A percentile compares a stretch with the other conserved stretches of the same genome.
Evolutionary conservation across 1,284 basidiomycete species (phyloP).

Genomic region (Cryptococcus sp.): DNA sequence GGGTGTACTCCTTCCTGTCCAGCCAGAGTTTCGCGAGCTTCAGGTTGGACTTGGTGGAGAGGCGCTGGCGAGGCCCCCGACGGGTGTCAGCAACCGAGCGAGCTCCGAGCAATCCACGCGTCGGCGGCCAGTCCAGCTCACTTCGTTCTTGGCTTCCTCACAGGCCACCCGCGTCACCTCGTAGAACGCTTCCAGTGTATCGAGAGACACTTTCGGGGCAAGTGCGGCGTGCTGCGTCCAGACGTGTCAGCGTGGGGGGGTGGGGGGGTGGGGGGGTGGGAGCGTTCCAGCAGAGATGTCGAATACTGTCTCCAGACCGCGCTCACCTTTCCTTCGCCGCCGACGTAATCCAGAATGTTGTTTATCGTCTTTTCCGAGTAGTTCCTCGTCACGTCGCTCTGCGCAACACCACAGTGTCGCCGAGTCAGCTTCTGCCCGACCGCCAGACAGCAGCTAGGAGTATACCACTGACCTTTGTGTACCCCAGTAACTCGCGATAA

Average conservation of each 20-base stretch:
- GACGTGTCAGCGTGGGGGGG: conserved; percentile 9
- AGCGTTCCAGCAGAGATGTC: too few relatives aligned
- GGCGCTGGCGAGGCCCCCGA: conserved; percentile 56
- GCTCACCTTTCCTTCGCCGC: conserved; percentile 73
- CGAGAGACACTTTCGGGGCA: conserved; percentile 66
- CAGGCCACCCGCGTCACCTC: conserved; percentile 85
- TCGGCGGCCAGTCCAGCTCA: conserved; percentile 45
- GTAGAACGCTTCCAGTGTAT: conserved; percentile 90
- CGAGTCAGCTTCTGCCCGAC: not conserved
- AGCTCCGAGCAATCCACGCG: not conserved
- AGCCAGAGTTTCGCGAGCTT: conserved; percentile 98
- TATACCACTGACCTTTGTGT: conserved; percentile 63
- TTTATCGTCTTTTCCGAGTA: conserved; percentile 97
- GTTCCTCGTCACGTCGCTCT: conserved; percentile 47
- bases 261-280: too few relatives aligned
- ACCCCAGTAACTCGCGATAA: conserved; percentile 79
- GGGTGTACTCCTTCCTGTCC: conserved; percentile 84
- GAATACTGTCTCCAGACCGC: not conserved
- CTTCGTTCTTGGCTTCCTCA: conserved; percentile 93
- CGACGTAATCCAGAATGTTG: conserved; percentile 96
- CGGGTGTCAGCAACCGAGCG: not conserved
- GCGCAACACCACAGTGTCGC: not conserved
- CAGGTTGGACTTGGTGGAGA: conserved; percentile 92
- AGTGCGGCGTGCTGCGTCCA: conserved; percentile 37
- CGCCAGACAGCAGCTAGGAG: not conserved